Evolutionary conservation across 2,329 filamentous ascomycete species (phyloP).

Genomic region (Aspergillus fumigatiaffinis): DNA sequence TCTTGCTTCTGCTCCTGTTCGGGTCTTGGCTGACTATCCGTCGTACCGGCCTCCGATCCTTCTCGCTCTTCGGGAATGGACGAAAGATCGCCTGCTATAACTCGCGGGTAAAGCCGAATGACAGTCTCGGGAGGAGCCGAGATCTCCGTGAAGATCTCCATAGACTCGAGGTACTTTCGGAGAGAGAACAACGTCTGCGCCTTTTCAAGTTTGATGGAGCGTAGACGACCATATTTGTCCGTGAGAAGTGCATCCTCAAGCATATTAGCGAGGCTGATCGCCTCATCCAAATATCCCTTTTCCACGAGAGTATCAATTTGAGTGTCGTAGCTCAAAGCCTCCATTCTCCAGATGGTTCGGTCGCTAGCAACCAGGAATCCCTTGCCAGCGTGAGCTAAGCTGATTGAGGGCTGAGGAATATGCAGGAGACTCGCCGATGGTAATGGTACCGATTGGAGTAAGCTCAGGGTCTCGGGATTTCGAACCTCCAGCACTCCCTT

Average conservation of each 20-base stretch:
- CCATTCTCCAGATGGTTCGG: constrained; percentile 93
- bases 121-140: constrained; percentile 86
- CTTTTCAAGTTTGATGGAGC: constrained; percentile 87
- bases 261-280: constrained; percentile 82
- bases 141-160: constrained; percentile 89
- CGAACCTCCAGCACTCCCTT: constrained; percentile 86
- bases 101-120: constrained; percentile 74
- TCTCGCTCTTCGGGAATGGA: constrained; percentile 50
- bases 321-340: constrained; percentile 81
- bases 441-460: constrained; percentile 79
- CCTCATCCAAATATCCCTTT: constrained; percentile 76
- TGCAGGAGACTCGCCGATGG: constrained; percentile 81
- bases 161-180: constrained; percentile 76
- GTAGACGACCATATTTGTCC: constrained; percentile 74
- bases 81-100: constrained; percentile 79
- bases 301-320: constrained; percentile 81
- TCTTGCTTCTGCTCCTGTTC: constrained; percentile 25
- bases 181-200: constrained; percentile 78
- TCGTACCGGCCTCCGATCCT: constrained; percentile 29
- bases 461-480: constrained; percentile 85
- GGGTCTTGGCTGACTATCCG: constrained; percentile 21
- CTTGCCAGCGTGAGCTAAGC: constrained; percentile 92
- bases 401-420: constrained; percentile 87
- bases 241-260: constrained; percentile 86
- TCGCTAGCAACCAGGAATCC: constrained; percentile 93